Evolutionary conservation across 441 rosid species (phyloP).

Genomic region (Corymbia citriodora): DNA sequence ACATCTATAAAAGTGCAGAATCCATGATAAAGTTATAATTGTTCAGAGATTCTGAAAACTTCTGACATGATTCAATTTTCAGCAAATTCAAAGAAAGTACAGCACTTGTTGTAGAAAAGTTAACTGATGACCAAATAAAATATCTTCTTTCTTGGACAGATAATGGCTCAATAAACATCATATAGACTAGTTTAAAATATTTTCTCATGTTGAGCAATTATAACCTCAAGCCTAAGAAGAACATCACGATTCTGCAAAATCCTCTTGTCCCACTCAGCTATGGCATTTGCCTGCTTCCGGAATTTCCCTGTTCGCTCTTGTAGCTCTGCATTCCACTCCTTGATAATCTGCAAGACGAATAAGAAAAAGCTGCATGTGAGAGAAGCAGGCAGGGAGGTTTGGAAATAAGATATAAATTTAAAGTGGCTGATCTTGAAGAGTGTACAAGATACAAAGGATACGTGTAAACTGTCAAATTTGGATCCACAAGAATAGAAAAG

Average conservation of each 20-base stretch:
- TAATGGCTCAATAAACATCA: not conserved
- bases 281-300: constrained; percentile 84
- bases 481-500: not conserved
- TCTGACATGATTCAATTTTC: not conserved
- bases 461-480: not conserved
- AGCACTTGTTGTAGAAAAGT: not conserved
- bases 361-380: not conserved
- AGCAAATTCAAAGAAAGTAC: not conserved
- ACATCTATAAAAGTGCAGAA: not conserved
- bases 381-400: not conserved
- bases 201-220: not conserved
- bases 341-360: constrained; percentile 61
- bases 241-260: constrained; percentile 95
- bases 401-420: not conserved
- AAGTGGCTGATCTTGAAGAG: not conserved
- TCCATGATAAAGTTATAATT: not conserved
- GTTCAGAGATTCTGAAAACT: not conserved
- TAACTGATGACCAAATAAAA: not conserved
- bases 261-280: constrained; percentile 97
- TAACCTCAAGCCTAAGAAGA: constrained; percentile 94
- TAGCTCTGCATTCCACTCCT: constrained; percentile 92
- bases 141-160: not conserved
- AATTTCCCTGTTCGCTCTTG: constrained; percentile 92
- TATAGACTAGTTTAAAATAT: not conserved
- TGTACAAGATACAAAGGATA: not conserved